Conservation (phyloP, 2,329 filamentous ascomycete genomes). For the Penicillium sp. region DNA sequence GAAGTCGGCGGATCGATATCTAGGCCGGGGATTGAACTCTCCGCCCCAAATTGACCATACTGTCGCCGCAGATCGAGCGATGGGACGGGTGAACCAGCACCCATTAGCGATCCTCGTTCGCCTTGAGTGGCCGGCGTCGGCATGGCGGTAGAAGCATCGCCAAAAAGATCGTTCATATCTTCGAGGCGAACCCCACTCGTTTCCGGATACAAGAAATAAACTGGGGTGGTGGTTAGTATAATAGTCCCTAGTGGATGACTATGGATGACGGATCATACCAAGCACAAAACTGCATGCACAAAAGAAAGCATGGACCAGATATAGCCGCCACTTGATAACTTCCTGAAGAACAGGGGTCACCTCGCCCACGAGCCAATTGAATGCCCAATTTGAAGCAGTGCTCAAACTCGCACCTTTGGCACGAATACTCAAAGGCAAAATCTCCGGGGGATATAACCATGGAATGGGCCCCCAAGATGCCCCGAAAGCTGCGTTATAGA, state of each 20-base stretch:
- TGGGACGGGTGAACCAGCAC: conserved; percentile 72
- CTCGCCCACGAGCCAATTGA: conserved; percentile 95
- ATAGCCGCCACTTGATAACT: conserved; percentile 87
- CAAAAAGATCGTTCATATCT: conserved; percentile 94
- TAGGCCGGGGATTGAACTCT: conserved; percentile 72
- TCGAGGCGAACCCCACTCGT: conserved; percentile 92
- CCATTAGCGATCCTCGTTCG: conserved; percentile 79
- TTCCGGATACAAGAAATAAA: conserved; percentile 97
- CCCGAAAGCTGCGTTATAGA: conserved; percentile 96
- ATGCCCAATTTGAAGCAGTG: conserved; percentile 96
- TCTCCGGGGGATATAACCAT: conserved; percentile 98
- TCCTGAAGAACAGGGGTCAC: conserved; percentile 92
- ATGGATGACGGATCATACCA: conserved; percentile 62
- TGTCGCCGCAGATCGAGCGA: conserved; percentile 66
- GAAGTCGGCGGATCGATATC: conserved; percentile 76
- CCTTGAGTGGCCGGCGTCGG: conserved; percentile 73
- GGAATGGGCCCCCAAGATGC: conserved; percentile 98
- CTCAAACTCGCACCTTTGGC: conserved; percentile 96
- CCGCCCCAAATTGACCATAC: conserved; percentile 51
- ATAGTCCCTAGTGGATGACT: not conserved
- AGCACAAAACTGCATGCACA: conserved; percentile 93
- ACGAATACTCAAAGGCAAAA: conserved; percentile 90
- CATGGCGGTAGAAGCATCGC: conserved; percentile 82
- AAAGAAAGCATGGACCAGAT: conserved; percentile 94
- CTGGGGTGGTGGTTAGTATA: conserved; percentile 48